Base-by-base conservation (phyloP, 2,329 filamentous ascomycete species). In the Chalaropsis ovoidea region DNA sequence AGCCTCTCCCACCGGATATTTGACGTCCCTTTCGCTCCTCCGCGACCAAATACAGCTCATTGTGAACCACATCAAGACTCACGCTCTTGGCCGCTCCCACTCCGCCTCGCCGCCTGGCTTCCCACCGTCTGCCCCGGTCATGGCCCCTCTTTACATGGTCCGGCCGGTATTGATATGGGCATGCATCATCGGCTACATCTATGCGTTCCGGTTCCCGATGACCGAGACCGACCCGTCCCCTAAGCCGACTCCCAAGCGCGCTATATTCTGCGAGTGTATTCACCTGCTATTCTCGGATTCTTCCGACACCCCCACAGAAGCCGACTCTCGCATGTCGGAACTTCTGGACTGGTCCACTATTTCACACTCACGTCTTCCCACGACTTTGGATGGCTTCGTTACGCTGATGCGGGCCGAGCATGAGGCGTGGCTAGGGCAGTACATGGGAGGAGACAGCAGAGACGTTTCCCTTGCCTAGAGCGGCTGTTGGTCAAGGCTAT, bases 161-260 rank as follows among this genome's bases (percentile, higher is more conserved):
- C 66, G 66, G 11, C 66, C 66, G 6, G 63, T 67, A n/a, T 62
- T 67, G 45, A 63, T 63, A 7, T 67, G 66, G 63, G 66, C 63
- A n/a, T 67, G 66, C 31, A 62, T 67, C 24, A 63, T 67, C 52
- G 66, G 63, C n/a, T 67, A 67, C 60, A 67, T 67, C 41, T 67
- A 67, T 27, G 49, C 31, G 5, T 67, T 63, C 27, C 63, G 63
- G 17, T 67, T 67, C 63, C 63, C 63, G 6, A 13, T 52, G 15
- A 52, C 61, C 17, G 63, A 52, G 10, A 63, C 62, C 43, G 66
- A 62, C 11, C 63, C 63, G 13, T 60, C 66, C 6, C 60, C 58
- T 15, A 62, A 65, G 19, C 66, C 66, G 15, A 61, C 43, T 2
- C 66, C 63, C 13, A 63, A 67, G 45, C 58, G 66, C 8, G 63